Evolutionary conservation across 371 early-diverging fungal genomes (phyloP).

Genomic region (Blakeslea trispora): DNA sequence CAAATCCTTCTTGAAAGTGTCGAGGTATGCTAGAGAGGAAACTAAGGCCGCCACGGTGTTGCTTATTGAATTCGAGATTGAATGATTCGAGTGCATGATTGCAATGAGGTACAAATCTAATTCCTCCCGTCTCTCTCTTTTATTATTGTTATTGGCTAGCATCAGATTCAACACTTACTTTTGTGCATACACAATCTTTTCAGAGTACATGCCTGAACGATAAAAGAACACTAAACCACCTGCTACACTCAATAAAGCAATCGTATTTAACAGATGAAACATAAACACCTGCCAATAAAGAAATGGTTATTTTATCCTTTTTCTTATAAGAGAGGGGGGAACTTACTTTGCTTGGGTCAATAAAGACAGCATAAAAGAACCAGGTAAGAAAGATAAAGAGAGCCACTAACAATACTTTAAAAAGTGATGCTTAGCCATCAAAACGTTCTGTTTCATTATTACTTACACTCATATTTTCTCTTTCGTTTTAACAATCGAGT

Average conservation of each 20-base stretch:
- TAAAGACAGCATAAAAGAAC: conserved; percentile 55
- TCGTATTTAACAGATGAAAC: conserved; percentile 38
- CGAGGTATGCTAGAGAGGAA: conserved; percentile 64
- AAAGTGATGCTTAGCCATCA: background rate
- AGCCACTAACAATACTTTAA: conserved; percentile 33
- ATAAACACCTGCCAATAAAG: conserved; percentile 38
- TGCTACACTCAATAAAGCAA: conserved; percentile 35
- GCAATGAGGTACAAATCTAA: conserved; percentile 68
- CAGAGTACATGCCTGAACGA: conserved; percentile 64
- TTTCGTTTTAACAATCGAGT: conserved; percentile 54
- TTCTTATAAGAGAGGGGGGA: background rate
- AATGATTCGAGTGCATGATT: conserved; percentile 69
- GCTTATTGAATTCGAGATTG: conserved; percentile 66
- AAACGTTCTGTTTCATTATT: background rate
- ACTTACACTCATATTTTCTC: conserved; percentile 68
- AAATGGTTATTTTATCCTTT: background rate
- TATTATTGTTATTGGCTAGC: no score
- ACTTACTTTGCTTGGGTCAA: conserved; percentile 51
- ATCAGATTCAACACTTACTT: conserved; percentile 65
- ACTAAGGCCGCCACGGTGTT: conserved; percentile 51
- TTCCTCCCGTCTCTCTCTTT: no score
- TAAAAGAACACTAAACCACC: conserved; percentile 55
- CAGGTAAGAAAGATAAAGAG: conserved; percentile 38
- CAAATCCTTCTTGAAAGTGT: conserved; percentile 67
- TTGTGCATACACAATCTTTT: conserved; percentile 64